Evolutionary conservation across 176 grass and related monocot genomes (phyloP).

Genomic region (Carex pumila): DNA sequence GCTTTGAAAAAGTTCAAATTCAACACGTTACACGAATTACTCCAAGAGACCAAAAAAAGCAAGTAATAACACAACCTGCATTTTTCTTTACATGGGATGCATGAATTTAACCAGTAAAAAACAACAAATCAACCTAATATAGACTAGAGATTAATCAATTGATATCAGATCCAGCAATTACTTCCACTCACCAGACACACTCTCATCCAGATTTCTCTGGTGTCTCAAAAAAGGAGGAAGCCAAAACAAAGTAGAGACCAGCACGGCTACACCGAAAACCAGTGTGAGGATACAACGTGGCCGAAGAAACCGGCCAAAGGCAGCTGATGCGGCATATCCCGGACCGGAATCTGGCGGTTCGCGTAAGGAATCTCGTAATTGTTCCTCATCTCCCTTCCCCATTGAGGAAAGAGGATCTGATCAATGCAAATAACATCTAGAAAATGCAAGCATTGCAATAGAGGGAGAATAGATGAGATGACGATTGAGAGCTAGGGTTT

Average conservation of each 20-base stretch:
- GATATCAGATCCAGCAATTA: constrained; percentile 6
- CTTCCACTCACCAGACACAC: constrained; percentile 29
- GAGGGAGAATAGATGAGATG: not conserved
- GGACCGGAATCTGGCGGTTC: not conserved
- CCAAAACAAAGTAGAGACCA: constrained; percentile 40
- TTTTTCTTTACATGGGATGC: not conserved
- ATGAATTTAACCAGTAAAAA: not conserved
- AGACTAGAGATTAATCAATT: not conserved
- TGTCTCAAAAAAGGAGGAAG: constrained; percentile 33
- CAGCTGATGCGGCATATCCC: not conserved
- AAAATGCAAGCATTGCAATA: not conserved
- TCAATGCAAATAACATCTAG: not conserved
- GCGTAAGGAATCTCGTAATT: not conserved
- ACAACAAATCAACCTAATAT: not conserved
- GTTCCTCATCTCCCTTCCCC: constrained; percentile 23
- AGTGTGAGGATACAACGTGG: constrained; percentile 22
- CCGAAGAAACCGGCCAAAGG: not conserved
- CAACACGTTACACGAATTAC: not conserved
- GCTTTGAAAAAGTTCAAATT: not conserved
- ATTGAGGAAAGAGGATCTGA: constrained; percentile 9
- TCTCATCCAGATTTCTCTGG: constrained; percentile 1
- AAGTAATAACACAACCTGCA: not conserved
- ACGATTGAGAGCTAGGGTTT: constrained; percentile 15
- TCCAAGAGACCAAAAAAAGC: not conserved
- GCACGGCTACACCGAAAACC: constrained; percentile 29